Evolutionary conservation across 768 basidiomycete species (phyloP), one percentile per base, ranked within the genome.

Genomic region (Coprinopsis sp.): DNA sequence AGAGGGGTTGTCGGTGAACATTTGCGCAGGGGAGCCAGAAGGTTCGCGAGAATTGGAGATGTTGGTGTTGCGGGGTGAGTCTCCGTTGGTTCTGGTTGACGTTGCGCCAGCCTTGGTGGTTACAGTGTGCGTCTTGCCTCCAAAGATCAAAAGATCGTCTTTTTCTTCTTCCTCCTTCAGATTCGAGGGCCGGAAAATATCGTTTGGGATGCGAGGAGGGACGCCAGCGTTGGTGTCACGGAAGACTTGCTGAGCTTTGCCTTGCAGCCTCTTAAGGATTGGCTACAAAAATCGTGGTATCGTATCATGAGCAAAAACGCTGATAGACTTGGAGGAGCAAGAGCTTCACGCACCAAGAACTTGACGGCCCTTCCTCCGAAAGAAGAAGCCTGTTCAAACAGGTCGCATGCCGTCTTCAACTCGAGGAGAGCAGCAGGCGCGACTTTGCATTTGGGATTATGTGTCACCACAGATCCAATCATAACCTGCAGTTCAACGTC

Each of bases 401-500:
- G 65, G 42, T 81, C 77, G 47, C 76, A 76, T 0, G 83, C 85
- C 29, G 66, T 64, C 31, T 77, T 74, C 4, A 90, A 64, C 59
- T 89, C 84, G 12, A 78, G 56, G 49, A 90, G 58, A 1, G 89
- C 87, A 11, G 83, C 84, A 12, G 78, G 71, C 0, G 86, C 85
- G 16, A 84, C 80, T 58, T 84, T 87, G 1, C 79, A 84, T 30
- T 71, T 70, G 12, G 79, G 73, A 27, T 78, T 77, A 44, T 82
- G 81, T 11, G 82, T 87, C 1, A 85, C 84, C n/a, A 89, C 78
- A 7, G 87, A 84, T 10, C 83, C 78, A 31, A 89, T 59, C 78
- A 90, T 83, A 22, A 88, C 79, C 87, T 88, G 52, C 19, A 27
- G 2, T 14, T 22, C 14, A 8, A 18, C 13, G 28, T 47, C 33